These are phyloP conservation scores for Ottelia alismoides DNA, from an alignment of 106 monocot genomes.

Conservation along the genomic window DNA sequence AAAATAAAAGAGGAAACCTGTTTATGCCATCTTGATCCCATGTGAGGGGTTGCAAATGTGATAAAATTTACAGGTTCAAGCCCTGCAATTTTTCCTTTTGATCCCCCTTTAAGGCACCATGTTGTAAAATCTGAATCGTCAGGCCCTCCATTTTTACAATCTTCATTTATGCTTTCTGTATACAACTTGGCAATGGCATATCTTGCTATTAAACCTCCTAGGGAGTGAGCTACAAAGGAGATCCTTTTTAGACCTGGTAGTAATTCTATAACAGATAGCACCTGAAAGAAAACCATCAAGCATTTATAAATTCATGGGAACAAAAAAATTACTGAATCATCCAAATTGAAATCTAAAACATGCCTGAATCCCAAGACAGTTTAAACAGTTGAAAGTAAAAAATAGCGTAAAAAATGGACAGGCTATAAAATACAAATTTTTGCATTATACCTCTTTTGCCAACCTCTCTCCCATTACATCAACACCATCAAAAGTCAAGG, in stretches of 20 bases:
- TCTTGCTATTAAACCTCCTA: slow-evolving; percentile 82
- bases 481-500: slow-evolving; percentile 68
- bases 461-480: slow-evolving; percentile 85
- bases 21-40: slow-evolving; percentile 65
- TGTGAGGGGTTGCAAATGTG: slow-evolving; percentile 86
- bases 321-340: background rate
- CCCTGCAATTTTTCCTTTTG: slow-evolving; percentile 60
- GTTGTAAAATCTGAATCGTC: too few relatives aligned
- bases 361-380: background rate
- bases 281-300: background rate
- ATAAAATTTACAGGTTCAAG: slow-evolving; percentile 84
- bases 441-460: slow-evolving; percentile 63
- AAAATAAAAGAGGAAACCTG: slow-evolving; percentile 23
- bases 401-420: background rate
- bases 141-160: too few relatives aligned
- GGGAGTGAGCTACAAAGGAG: slow-evolving; percentile 70
- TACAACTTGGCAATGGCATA: slow-evolving; percentile 66
- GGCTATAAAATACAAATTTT: background rate
- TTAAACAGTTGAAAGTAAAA: background rate
- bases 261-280: too few relatives aligned
- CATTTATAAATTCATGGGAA: background rate
- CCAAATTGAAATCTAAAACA: background rate
- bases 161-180: slow-evolving; percentile 5
- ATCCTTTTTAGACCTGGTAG: slow-evolving; percentile 70
- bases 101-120: slow-evolving; percentile 6